Conservation (phyloP, 1,139 yeast species). For the Trichomonascaceae sp. region DNA sequence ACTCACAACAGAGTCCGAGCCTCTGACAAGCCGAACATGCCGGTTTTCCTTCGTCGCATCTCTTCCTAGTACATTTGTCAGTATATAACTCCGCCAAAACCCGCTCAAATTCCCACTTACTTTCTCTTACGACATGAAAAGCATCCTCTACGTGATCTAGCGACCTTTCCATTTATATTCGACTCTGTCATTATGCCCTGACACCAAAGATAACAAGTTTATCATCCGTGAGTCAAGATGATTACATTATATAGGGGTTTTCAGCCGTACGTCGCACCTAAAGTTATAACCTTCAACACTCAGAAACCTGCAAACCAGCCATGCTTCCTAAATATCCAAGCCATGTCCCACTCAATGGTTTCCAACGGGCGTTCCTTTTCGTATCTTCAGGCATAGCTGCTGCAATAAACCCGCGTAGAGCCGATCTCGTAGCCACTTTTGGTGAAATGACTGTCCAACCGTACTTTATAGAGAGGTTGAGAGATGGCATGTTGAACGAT, state of each 20-base stretch:
- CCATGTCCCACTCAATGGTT: conserved; percentile 65
- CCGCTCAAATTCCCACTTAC: conserved; percentile 12
- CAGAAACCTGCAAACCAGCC: background rate
- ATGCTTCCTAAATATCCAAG: conserved; percentile 48
- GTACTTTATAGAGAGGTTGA: conserved; percentile 54
- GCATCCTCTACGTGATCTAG: conserved; percentile 49
- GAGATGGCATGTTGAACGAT: conserved; percentile 69
- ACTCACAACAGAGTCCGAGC: conserved; percentile 47
- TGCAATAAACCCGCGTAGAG: conserved; percentile 64
- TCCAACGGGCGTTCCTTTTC: conserved; percentile 62
- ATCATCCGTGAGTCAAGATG: background rate
- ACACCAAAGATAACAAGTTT: background rate
- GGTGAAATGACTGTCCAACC: conserved; percentile 90
- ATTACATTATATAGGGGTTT: background rate
- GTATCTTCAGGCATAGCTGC: conserved; percentile 80
- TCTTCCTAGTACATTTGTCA: conserved; percentile 35
- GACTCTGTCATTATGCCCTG: background rate
- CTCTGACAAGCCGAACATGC: conserved; percentile 54
- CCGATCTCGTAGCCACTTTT: conserved; percentile 80
- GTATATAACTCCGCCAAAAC: background rate
- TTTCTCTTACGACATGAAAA: conserved; percentile 65
- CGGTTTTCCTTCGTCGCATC: conserved; percentile 64
- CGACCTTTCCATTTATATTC: background rate
- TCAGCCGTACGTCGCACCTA: background rate
- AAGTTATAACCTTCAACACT: background rate